A percentile compares a stretch with the other conserved stretches of the same genome.
Conservation (phyloP, 805 yeast genomes). For the Saccharomycopsis oosterbeekiorum region DNA sequence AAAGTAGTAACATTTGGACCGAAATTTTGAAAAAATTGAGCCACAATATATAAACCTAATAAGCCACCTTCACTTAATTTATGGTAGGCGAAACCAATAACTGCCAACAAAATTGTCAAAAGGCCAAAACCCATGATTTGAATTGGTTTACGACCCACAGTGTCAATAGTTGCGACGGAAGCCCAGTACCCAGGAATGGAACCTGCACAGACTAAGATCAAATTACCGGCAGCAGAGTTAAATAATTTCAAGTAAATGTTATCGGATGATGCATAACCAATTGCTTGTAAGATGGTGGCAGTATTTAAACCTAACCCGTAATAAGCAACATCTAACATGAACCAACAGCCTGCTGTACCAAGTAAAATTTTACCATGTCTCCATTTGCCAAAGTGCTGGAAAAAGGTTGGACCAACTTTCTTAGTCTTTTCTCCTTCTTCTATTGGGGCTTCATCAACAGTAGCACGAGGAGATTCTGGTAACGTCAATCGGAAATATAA, state of each 20-base stretch:
- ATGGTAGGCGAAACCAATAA: conserved; percentile 77
- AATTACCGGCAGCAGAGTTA: conserved; percentile 83
- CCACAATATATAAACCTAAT: conserved; percentile 66
- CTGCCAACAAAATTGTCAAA: conserved; percentile 63
- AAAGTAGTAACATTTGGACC: conserved; percentile 93
- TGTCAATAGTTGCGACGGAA: conserved; percentile 70
- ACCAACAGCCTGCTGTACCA: conserved; percentile 92
- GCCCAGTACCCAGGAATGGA: conserved; percentile 85
- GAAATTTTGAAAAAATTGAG: conserved; percentile 83
- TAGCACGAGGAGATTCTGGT: conserved; percentile 91
- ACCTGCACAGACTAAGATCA: conserved; percentile 91
- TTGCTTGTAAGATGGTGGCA: conserved; percentile 67
- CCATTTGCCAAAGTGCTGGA: conserved; percentile 73
- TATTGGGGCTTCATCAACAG: conserved; percentile 47
- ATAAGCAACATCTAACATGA: conserved; percentile 79
- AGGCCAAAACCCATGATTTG: conserved; percentile 69
- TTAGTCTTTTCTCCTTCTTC: conserved; percentile 43
- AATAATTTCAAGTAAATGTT: conserved; percentile 64
- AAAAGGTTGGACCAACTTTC: conserved; percentile 75
- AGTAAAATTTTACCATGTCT: conserved; percentile 71
- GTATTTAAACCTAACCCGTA: conserved; percentile 83
- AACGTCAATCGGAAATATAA: conserved; percentile 86
- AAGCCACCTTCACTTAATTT: conserved; percentile 56
- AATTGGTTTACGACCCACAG: conserved; percentile 74
- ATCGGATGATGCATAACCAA: conserved; percentile 67